Percentiles rank a stretch among this genome's conserved stretches.
Conservation (phyloP, 2,329 filamentous ascomycete genomes). For the Fusarium sp. region DNA sequence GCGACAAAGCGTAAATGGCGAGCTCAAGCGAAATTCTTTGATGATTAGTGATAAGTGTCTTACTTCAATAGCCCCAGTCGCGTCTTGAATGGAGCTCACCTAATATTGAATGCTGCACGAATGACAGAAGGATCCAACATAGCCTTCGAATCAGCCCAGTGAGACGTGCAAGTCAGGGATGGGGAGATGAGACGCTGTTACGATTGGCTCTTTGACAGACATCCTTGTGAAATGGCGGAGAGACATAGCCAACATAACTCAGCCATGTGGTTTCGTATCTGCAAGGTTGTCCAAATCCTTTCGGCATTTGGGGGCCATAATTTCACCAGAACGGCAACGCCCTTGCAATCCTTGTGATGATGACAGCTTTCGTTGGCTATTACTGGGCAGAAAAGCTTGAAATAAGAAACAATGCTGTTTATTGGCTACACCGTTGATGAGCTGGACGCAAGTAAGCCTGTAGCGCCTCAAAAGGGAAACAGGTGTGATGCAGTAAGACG, state of each 20-base stretch:
- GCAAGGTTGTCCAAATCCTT: not conserved
- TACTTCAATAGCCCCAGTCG: fast-evolving
- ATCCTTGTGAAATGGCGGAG: not conserved
- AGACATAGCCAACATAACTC: not conserved
- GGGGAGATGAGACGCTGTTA: fast-evolving
- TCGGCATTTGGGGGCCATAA: not conserved
- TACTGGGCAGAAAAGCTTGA: not conserved
- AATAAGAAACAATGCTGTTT: not conserved
- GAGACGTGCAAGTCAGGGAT: not conserved
- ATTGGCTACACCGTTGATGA: not conserved
- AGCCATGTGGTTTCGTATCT: not conserved
- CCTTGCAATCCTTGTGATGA: not conserved
- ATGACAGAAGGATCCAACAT: not conserved
- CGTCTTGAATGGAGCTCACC: not conserved
- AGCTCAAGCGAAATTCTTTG: fast-evolving
- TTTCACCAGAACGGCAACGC: not conserved
- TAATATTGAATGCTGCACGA: not conserved
- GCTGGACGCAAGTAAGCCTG: not conserved
- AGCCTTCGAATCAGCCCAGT: not conserved
- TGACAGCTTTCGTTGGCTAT: fast-evolving
- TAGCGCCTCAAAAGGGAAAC: not conserved
- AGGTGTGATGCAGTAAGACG: not conserved
- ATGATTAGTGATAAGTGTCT: not conserved
- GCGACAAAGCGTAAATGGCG: not conserved
- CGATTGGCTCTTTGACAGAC: not conserved